Evolutionary conservation across 176 grass and related monocot species (phyloP).

Genomic region (Melocanna baccifera): DNA sequence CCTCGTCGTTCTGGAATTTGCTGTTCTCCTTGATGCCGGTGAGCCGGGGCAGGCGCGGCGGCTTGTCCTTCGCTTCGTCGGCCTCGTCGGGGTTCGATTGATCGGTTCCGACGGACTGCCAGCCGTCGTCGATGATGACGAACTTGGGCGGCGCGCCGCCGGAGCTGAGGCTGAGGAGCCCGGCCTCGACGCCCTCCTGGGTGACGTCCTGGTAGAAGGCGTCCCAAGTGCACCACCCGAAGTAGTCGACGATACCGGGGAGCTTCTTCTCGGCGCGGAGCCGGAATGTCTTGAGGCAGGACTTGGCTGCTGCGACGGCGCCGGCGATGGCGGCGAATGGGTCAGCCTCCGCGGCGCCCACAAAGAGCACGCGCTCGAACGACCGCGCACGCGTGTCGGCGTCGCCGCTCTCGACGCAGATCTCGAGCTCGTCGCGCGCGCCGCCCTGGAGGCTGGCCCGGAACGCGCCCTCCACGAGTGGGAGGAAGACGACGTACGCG

Average conservation of each 20-base stretch:
- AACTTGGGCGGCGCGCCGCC: constrained; percentile 72
- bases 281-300: constrained; percentile 57
- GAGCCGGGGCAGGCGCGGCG: constrained; percentile 35
- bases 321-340: constrained; percentile 77
- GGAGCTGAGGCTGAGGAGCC: constrained; percentile 59
- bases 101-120: constrained; percentile 79
- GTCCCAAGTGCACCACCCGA: constrained; percentile 99
- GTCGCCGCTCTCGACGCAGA: constrained; percentile 94
- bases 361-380: constrained; percentile 56
- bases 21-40: constrained; percentile 91
- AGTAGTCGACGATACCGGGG: constrained; percentile 83
- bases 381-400: constrained; percentile 36
- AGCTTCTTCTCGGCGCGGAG: constrained; percentile 76
- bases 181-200: constrained; percentile 85
- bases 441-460: constrained; percentile 80
- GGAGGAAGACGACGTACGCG: constrained; percentile 79
- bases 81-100: not conserved
- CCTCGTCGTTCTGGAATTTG: constrained; percentile 67
- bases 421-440: constrained; percentile 52
- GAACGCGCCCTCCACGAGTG: constrained; percentile 77
- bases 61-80: not conserved
- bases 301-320: constrained; percentile 55
- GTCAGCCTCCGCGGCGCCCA: constrained; percentile 67
- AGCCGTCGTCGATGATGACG: constrained; percentile 96
- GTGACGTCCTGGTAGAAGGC: constrained; percentile 93